Evolutionary conservation across 352 stramenopile genomes (phyloP).

Genomic region (Peronospora farinosa): DNA sequence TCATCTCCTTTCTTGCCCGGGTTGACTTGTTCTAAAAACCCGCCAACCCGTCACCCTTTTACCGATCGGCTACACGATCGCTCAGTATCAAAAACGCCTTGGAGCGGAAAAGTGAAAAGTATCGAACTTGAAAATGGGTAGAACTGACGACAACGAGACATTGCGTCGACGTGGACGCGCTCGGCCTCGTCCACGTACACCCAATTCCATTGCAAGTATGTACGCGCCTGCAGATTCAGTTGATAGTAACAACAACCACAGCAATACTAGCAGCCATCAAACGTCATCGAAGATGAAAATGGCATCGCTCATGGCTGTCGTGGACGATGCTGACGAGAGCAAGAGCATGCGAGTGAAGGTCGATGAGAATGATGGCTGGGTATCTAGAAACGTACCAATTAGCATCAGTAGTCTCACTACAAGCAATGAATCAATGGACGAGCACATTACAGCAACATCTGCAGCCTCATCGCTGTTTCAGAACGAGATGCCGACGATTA

Average conservation of each 20-base stretch:
- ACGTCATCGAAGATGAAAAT: slow-evolving; percentile 40
- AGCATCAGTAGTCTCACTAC: slow-evolving; percentile 19
- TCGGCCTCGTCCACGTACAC: slow-evolving; percentile 17
- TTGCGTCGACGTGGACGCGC: slow-evolving; percentile 28
- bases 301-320: slow-evolving; percentile 40
- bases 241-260: neutral
- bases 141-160: slow-evolving; percentile 36
- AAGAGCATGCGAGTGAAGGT: slow-evolving; percentile 58
- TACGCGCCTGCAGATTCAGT: slow-evolving; percentile 16
- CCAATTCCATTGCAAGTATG: slow-evolving; percentile 19
- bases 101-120: slow-evolving; percentile 2
- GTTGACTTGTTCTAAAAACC: slow-evolving; percentile 2
- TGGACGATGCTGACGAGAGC: slow-evolving; percentile 21
- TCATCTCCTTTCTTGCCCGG: slow-evolving; percentile 3
- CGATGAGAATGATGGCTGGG: slow-evolving; percentile 14
- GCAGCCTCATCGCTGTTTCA: slow-evolving; percentile 41
- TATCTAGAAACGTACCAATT: slow-evolving; percentile 14
- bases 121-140: slow-evolving; percentile 21
- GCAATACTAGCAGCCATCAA: neutral
- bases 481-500: slow-evolving; percentile 35
- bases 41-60: slow-evolving; percentile 15
- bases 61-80: slow-evolving; percentile 8
- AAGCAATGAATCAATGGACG: slow-evolving; percentile 5
- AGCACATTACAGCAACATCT: slow-evolving; percentile 3
- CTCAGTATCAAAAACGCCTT: slow-evolving; percentile 35